Conservation (phyloP, 78 protist genomes). For the Paulinella micropora region DNA sequence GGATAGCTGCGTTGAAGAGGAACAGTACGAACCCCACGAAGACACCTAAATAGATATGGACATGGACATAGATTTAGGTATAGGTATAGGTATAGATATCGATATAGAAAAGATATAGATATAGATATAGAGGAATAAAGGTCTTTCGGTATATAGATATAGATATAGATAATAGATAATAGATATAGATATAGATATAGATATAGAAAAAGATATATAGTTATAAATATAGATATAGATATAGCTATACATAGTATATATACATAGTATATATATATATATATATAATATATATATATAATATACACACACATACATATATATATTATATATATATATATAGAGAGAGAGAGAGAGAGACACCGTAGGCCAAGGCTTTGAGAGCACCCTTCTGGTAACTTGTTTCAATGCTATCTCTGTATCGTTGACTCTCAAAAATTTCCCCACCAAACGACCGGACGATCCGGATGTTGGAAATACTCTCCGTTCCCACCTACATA, state of each 20-base stretch:
- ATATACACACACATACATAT: not conserved
- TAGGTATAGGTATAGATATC: no score
- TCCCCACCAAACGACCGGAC: not conserved
- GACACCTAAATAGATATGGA: no score
- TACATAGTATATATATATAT: not conserved
- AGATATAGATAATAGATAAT: no score
- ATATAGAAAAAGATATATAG: no score
- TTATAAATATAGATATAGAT: not conserved
- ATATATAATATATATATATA: not conserved
- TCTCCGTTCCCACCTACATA: not conserved
- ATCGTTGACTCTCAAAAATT: not conserved
- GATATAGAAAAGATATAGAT: no score
- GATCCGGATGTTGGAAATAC: not conserved
- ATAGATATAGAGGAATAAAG: no score
- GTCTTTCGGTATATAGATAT: no score
- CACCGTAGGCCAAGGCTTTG: no score
- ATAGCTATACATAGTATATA: not conserved
- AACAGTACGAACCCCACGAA: not conserved
- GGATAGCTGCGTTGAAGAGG: not conserved
- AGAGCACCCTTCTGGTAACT: no score
- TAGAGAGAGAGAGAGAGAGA: not conserved
- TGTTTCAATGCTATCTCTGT: no score
- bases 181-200: no score
- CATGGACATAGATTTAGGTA: no score
- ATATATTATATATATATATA: not conserved